Evolutionary conservation across 176 grass and related monocot species (phyloP).

Genomic region (Themeda triandra): DNA sequence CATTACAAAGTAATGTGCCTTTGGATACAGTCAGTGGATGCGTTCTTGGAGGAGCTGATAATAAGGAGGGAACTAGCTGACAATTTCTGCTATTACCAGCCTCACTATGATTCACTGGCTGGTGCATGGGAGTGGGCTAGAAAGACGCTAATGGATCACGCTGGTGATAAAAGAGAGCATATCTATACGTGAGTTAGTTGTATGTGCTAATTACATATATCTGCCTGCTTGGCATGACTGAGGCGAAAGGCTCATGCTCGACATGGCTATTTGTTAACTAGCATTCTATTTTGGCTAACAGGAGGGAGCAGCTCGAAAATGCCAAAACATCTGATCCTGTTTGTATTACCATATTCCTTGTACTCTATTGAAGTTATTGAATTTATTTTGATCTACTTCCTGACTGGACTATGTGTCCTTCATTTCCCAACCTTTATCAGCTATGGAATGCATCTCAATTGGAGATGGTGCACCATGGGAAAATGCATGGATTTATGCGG

Average conservation of each 20-base stretch:
- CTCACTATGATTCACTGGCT: constrained; percentile 73
- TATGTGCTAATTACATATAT: background rate
- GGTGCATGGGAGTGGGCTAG: constrained; percentile 94
- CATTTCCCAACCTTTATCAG: constrained; percentile 37
- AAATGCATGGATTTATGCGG: constrained; percentile 99
- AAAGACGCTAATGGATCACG: constrained; percentile 76
- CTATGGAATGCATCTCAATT: constrained; percentile 97
- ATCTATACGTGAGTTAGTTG: constrained; percentile 66
- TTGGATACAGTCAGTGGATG: constrained; percentile 66
- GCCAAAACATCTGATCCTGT: constrained; percentile 88
- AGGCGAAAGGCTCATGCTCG: background rate
- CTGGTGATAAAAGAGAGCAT: constrained; percentile 76
- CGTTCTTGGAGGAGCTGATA: constrained; percentile 94
- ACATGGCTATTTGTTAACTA: constrained; percentile 14
- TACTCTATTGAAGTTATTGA: constrained; percentile 13
- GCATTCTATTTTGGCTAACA: constrained; percentile 35
- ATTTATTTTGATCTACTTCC: constrained; percentile 3
- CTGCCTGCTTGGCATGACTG: background rate
- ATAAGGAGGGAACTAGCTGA: constrained; percentile 92
- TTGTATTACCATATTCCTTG: constrained; percentile 27
- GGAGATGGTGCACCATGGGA: constrained; percentile 88
- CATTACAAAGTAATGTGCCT: background rate
- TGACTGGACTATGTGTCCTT: constrained; percentile 9
- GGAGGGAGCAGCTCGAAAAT: constrained; percentile 81
- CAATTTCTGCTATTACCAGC: constrained; percentile 95